These are phyloP conservation scores for Candida sojae DNA, from an alignment of 1,139 yeast species.

Conservation along the genomic window DNA sequence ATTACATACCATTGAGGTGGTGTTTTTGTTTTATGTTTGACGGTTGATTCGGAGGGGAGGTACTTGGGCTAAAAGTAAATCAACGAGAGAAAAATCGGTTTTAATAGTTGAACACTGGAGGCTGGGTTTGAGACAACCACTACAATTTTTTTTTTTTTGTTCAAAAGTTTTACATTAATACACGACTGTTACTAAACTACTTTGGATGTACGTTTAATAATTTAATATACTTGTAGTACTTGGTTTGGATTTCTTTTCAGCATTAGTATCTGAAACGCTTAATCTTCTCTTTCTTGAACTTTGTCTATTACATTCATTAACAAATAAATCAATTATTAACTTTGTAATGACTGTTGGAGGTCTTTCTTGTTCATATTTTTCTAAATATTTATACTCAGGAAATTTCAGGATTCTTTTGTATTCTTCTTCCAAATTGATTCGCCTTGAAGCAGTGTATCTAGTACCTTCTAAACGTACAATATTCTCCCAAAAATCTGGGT, in stretches of 20 bases:
- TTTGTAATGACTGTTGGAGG: constrained; percentile 1
- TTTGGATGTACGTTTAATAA: constrained; percentile 14
- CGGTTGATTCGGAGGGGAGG: no score
- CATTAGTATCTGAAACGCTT: constrained; percentile 8
- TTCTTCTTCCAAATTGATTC: constrained; percentile 1
- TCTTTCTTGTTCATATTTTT: constrained; percentile 1
- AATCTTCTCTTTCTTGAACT: constrained; percentile 11
- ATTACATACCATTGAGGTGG: constrained; percentile 7
- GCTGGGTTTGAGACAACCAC: no score
- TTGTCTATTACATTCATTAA: constrained; percentile 5
- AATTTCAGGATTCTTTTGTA: constrained; percentile 4
- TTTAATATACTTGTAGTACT: constrained; percentile 15
- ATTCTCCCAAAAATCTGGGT: neutral
- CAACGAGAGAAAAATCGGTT: no score
- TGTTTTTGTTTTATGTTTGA: no score
- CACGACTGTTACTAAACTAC: constrained; percentile 5
- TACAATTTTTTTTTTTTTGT: no score
- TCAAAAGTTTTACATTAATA: neutral
- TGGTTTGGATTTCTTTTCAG: constrained; percentile 11
- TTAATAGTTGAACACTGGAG: no score
- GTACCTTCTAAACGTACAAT: neutral
- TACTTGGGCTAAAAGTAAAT: no score
- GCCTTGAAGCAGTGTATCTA: neutral
- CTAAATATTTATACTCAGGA: neutral
- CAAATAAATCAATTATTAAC: constrained; percentile 6